Base-by-base conservation (phyloP, 345 rosid genomes). In the Aquilaria malaccensis region DNA sequence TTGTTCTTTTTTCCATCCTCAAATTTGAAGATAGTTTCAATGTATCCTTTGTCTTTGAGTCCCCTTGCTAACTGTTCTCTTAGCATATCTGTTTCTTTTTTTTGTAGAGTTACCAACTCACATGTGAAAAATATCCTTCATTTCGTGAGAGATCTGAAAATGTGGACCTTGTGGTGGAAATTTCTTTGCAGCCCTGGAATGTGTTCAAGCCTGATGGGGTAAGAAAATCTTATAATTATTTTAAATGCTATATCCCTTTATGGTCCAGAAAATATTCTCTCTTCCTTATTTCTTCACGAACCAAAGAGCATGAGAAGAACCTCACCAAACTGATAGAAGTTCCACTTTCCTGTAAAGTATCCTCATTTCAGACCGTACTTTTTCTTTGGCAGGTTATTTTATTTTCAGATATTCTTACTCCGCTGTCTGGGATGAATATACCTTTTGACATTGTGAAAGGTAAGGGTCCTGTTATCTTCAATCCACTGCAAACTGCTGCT, bases 121-220 rank as follows among this genome's bases (percentile, higher is more conserved):
- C 90, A 52, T 85, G 96, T 52, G 97, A 94, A 81, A 91, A 85
- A 72, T 66, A 94, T 80, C 97, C 99, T 55, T 84, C 85, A 15
- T 91, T 95, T 70, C 85, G 96, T 41, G 97, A 95, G 52, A 76
- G 99, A 76, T 95, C 97, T 52, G 99, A 95, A 78, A 95, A 88
- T 67, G 96, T 79, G 22, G 96, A 91, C 79, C 96, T 95, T 65
- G 95, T 95, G 7, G 91, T 91, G 71, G 95, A 95, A 72, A 88
- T 95, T 55, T 91, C 99, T 57, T 72, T 91, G 57, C 97, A 95
- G 71, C 99, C 96, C n/a, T 95, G 99, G 97, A 82, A 86, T n/a
- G 97, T 88, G 67, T 94, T 94, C 63, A 79, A 80, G 75, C 97
- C 96, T 1, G 97, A 90, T 55, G 99, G 99, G 72, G 99, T 93